These are phyloP conservation scores for Argentina anserina DNA, from an alignment of 306 rosid species.

Conservation along the genomic window DNA sequence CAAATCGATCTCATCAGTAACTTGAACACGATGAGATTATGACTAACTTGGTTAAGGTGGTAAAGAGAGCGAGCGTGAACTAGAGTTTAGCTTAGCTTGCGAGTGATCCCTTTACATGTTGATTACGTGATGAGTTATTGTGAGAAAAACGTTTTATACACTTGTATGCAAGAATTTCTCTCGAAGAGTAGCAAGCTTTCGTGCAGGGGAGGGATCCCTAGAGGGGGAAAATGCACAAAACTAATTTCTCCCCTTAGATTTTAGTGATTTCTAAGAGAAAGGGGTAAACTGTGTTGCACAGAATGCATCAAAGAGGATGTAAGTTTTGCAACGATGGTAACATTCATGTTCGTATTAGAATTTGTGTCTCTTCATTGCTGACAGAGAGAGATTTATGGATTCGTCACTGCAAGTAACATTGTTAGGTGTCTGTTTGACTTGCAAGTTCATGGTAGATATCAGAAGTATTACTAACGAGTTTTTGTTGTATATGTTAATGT, in stretches of 20 bases:
- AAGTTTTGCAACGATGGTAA: not conserved
- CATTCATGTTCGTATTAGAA: not conserved
- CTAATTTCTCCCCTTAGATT: not conserved
- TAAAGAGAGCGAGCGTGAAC: not conserved
- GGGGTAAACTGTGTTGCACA: not conserved
- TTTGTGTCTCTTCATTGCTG: not conserved
- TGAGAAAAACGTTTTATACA: not conserved
- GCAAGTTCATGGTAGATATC: not conserved
- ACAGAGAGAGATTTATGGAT: not conserved
- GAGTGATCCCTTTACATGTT: not conserved
- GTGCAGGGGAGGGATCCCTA: not conserved
- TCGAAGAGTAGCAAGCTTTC: not conserved
- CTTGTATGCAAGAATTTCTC: not conserved
- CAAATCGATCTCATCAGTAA: not conserved
- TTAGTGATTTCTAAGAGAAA: not conserved
- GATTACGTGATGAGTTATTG: not conserved
- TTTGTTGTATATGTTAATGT: slow-evolving; percentile 4
- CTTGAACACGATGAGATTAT: not conserved
- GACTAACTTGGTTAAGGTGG: not conserved
- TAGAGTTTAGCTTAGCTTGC: not conserved
- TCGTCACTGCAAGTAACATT: not conserved
- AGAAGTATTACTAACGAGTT: not conserved
- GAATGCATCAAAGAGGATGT: not conserved
- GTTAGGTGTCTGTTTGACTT: not conserved
- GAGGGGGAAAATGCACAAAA: not conserved